A percentile compares a stretch with the other conserved stretches of the same genome.
Conservation (phyloP, 371 early-diverging fungal genomes). For the Capniomyces stellatus region DNA sequence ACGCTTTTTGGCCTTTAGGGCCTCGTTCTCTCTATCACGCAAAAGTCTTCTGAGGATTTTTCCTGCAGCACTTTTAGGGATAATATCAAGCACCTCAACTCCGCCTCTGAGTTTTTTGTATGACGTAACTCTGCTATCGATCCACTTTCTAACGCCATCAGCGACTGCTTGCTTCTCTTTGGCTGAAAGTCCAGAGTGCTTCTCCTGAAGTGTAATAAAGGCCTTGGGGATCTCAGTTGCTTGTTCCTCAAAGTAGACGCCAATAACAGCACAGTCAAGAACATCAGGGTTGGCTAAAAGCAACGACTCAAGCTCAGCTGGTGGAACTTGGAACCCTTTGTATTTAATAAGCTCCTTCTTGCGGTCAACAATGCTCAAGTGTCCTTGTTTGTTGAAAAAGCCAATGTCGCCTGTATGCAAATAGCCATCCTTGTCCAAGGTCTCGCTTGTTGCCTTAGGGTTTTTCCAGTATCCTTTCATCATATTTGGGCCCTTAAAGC, state of each 20-base stretch:
- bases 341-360: constrained; percentile 57
- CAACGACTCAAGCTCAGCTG: constrained; percentile 73
- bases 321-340: constrained; percentile 56
- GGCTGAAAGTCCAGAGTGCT: constrained; percentile 23
- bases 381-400: constrained; percentile 46
- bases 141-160: constrained; percentile 37
- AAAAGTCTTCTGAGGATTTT: constrained; percentile 24
- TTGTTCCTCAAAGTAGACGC: constrained; percentile 36
- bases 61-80: constrained; percentile 50
- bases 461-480: constrained; percentile 79
- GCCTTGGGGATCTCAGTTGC: constrained; percentile 73
- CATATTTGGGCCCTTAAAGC: constrained; percentile 75
- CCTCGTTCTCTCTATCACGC: constrained; percentile 5
- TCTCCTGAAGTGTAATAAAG: constrained; percentile 38
- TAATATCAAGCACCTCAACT: constrained; percentile 42
- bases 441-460: constrained; percentile 51
- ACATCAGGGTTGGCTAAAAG: constrained; percentile 50
- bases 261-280: constrained; percentile 59
- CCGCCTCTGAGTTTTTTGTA: constrained; percentile 78
- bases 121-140: constrained; percentile 39
- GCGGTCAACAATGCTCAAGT: constrained; percentile 39
- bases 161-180: constrained; percentile 20
- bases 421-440: constrained; percentile 75
- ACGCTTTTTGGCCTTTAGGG: not conserved
- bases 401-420: constrained; percentile 94